Evolutionary conservation across 768 basidiomycete species (phyloP), one percentile per base, ranked within the genome.

Genomic region (Neoboletus magnificus): DNA sequence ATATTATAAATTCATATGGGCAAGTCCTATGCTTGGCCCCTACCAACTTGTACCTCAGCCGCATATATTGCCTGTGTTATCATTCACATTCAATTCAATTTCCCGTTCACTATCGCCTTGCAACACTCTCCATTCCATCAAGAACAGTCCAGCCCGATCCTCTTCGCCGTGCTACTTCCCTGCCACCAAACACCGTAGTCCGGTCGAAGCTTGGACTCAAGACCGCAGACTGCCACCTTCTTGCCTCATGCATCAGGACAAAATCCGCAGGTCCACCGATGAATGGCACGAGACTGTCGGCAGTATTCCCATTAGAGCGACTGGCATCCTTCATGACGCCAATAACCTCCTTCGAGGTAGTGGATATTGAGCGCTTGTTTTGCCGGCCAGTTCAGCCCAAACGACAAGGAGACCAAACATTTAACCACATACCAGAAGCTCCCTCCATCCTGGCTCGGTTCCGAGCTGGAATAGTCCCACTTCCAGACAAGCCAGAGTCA

Each of bases 381-480:
- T 29, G 40, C 48, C 43, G 3, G 59, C 52, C 32, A 56, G 55
- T 42, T 39, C 42, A 49, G 39, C 23, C 49, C 40, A 25, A 49
- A 27, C 44, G 23, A 27, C 44, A 22, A 18, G 15, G 32, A 48
- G 11, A 45, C 41, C 35, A 11, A 46, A 23, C 30, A 25, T 39
- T 50, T 54, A 54, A n/a, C 20, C 42, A 50, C 79, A 40, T 60
- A 85, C 85, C 55, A 80, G 60, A 30, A 86, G 76, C 9, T 69
- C 73, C 52, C 71, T 66, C 54, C 81, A 75, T 50, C 79, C 81
- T 15, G 62, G 60, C 20, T 73, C 72, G 16, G 78, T 82, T 13
- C 79, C 83, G 35, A 79, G 74, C 64, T 85, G 85, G 63, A 85
- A 86, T 30, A 85, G 59, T 3, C 77, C 80, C 12, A 83, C 79